Evolutionary conservation across 1,139 yeast species (phyloP).

Genomic region (Candida frijolesensis): DNA sequence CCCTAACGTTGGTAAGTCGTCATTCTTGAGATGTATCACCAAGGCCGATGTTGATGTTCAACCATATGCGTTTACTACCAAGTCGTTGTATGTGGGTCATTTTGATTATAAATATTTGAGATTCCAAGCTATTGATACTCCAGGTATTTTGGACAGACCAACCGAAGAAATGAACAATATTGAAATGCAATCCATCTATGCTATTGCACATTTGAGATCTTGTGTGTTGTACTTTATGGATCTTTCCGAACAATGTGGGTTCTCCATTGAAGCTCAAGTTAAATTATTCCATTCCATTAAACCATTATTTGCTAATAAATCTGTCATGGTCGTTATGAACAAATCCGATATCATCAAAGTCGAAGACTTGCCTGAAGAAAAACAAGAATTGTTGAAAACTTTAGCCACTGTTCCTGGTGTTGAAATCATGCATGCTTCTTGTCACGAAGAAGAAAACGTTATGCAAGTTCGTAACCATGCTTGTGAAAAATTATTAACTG

Average conservation of each 20-base stretch:
- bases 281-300: conserved; percentile 94
- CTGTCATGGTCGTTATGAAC: conserved; percentile 93
- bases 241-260: conserved; percentile 98
- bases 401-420: conserved; percentile 72
- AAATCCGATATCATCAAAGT: conserved; percentile 87
- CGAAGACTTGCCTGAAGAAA: conserved; percentile 79
- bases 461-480: conserved; percentile 97
- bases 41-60: conserved; percentile 99
- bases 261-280: conserved; percentile 95
- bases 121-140: conserved; percentile 98
- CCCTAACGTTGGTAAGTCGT: conserved; percentile 98
- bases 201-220: conserved; percentile 96
- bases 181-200: conserved; percentile 98
- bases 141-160: conserved; percentile 98
- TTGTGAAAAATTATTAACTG: conserved; percentile 91
- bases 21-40: conserved; percentile 89
- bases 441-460: conserved; percentile 92
- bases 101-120: conserved; percentile 96
- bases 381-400: conserved; percentile 69
- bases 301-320: conserved; percentile 95
- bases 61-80: conserved; percentile 98
- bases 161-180: conserved; percentile 99
- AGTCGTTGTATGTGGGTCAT: conserved; percentile 93
- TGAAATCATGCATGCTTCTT: conserved; percentile 90
- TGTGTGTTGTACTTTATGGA: conserved; percentile 98